A percentile compares a stretch with the other conserved stretches of the same genome.
Conservation (phyloP, 495 filamentous ascomycete species). For the Xylaria venustula region DNA sequence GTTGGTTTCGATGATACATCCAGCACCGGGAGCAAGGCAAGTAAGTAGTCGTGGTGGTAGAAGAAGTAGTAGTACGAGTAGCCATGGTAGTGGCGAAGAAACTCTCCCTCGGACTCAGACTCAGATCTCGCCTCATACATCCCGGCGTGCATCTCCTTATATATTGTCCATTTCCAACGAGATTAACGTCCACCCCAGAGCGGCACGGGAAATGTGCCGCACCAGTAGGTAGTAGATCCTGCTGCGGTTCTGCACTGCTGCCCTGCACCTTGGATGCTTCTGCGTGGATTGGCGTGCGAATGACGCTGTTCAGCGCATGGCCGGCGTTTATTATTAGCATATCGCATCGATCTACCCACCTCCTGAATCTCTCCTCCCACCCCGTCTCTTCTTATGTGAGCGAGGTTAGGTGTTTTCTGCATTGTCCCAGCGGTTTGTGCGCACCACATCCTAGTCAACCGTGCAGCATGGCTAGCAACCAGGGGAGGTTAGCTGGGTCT, state of each 20-base stretch:
- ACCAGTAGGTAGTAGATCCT: background rate
- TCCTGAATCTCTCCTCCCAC: background rate
- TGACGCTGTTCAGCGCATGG: background rate
- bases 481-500: too few relatives aligned
- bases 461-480: background rate
- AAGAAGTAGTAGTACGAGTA: background rate
- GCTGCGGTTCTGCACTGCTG: slow-evolving; percentile 3
- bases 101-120: background rate
- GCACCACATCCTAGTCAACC: background rate
- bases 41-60: too few relatives aligned
- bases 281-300: slow-evolving; percentile 2
- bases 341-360: background rate
- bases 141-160: background rate
- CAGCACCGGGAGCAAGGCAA: background rate
- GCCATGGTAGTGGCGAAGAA: background rate
- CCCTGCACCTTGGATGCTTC: background rate
- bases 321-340: slow-evolving; percentile 7
- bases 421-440: background rate
- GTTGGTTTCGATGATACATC: background rate
- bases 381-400: background rate
- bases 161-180: too few relatives aligned
- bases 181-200: background rate
- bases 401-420: too few relatives aligned
- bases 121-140: background rate
- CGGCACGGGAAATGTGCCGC: background rate